phyloP scores from a whole-genome alignment of 2,329 filamentous ascomycete species.

The Diaporthe capsici region DNA sequence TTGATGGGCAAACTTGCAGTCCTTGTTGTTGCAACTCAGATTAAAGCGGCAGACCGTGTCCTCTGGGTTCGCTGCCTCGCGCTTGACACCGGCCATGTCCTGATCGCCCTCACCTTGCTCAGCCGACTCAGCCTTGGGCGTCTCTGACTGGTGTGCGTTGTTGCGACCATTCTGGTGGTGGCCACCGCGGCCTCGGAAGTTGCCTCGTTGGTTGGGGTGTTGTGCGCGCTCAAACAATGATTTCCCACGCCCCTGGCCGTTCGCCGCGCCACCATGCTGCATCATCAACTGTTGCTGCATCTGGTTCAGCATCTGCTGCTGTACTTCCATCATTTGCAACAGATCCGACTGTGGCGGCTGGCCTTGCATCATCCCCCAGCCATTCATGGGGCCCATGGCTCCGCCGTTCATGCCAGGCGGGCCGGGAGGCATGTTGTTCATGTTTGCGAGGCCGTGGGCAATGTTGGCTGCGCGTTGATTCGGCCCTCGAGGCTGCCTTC shows the following conservation, averaged over 20 bases:
- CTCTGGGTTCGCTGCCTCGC: constrained; percentile 69
- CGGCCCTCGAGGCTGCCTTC: constrained; percentile 62
- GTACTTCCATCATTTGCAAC: constrained; percentile 88
- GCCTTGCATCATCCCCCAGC: constrained; percentile 64
- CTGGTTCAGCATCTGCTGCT: constrained; percentile 88
- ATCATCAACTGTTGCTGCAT: constrained; percentile 74
- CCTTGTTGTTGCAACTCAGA: constrained; percentile 86
- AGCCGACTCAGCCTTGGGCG: constrained; percentile 50
- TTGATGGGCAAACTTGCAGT: constrained; percentile 95
- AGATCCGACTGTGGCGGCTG: constrained; percentile 64
- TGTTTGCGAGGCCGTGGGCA: constrained; percentile 64
- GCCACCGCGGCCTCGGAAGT: constrained; percentile 65
- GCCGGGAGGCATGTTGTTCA: constrained; percentile 55
- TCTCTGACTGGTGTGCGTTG: constrained; percentile 49
- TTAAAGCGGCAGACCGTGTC: constrained; percentile 91
- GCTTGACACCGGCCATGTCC: constrained; percentile 70
- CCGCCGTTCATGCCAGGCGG: constrained; percentile 55
- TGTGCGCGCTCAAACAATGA: constrained; percentile 84
- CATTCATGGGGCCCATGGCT: constrained; percentile 58
- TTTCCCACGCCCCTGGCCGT: constrained; percentile 60
- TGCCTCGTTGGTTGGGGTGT: constrained; percentile 63
- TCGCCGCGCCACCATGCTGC: constrained; percentile 60
- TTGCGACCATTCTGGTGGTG: constrained; percentile 58
- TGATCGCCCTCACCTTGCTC: constrained; percentile 69
- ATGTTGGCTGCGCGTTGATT: constrained; percentile 66